phyloP scores from a whole-genome alignment of 2,329 filamentous ascomycete species.

The Ophiostoma triangulosporum region DNA sequence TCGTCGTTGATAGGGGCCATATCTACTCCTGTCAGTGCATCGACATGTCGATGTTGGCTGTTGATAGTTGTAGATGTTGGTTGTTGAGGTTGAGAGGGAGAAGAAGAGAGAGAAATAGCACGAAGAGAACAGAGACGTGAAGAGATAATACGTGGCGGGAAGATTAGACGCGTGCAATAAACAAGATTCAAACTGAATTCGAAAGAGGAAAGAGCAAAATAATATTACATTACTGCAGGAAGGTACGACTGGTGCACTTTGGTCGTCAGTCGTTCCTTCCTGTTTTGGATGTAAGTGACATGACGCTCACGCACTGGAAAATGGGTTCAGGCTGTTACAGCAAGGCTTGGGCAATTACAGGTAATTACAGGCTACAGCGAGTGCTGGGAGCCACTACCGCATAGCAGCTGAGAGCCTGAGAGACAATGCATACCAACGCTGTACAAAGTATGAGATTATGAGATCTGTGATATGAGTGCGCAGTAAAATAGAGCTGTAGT shows the following conservation, averaged over 20 bases:
- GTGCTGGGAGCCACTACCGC: no score
- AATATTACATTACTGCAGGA: background rate
- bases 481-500: no score
- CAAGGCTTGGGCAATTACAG: no score
- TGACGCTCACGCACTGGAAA: no score
- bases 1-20: background rate
- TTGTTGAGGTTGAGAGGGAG: background rate
- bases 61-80: background rate
- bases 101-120: background rate
- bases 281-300: conserved; percentile 1
- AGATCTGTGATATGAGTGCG: no score
- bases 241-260: background rate
- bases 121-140: background rate
- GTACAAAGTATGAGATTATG: no score
- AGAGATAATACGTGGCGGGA: background rate
- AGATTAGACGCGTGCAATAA: background rate
- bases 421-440: no score
- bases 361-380: no score
- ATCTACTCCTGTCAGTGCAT: background rate
- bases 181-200: background rate
- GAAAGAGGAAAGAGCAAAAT: background rate
- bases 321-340: no score
- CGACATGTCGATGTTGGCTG: background rate
- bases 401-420: no score
- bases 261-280: background rate